These are phyloP conservation scores for Neurospora sp. DNA, from an alignment of 495 filamentous ascomycete genomes.

Conservation along the genomic window DNA sequence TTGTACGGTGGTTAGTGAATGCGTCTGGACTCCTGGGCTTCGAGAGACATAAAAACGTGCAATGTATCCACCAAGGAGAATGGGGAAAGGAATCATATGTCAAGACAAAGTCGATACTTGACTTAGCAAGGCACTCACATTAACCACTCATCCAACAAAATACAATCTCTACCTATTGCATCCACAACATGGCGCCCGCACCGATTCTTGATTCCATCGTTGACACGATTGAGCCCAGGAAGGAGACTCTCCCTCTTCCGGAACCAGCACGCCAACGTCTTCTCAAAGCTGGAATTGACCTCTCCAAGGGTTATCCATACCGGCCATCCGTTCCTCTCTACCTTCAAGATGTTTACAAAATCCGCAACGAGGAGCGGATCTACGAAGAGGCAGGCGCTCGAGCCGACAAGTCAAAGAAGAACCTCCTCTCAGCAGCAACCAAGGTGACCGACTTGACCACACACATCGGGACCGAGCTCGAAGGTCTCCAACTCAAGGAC, in stretches of 20 bases:
- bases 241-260: conserved; percentile 52
- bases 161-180: neutral
- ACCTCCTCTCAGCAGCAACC: conserved; percentile 52
- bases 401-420: conserved; percentile 58
- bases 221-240: conserved; percentile 49
- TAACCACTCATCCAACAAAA: neutral
- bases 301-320: conserved; percentile 57
- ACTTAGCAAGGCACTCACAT: neutral
- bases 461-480: conserved; percentile 64
- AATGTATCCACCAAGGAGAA: neutral
- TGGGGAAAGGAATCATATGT: neutral
- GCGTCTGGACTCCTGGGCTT: neutral
- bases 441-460: conserved; percentile 55
- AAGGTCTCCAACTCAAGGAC: conserved; percentile 59
- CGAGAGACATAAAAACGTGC: neutral
- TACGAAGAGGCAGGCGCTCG: conserved; percentile 53
- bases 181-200: conserved; percentile 26
- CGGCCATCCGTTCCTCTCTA: conserved; percentile 54
- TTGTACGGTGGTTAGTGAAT: neutral
- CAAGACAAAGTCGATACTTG: neutral
- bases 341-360: conserved; percentile 54
- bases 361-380: conserved; percentile 46
- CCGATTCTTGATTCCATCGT: conserved; percentile 50
- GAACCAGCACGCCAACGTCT: conserved; percentile 42
- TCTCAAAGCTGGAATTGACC: conserved; percentile 53